These are phyloP conservation scores for Myriangium duriaei DNA, from an alignment of 2,329 filamentous ascomycete species.

Conservation along the genomic window DNA sequence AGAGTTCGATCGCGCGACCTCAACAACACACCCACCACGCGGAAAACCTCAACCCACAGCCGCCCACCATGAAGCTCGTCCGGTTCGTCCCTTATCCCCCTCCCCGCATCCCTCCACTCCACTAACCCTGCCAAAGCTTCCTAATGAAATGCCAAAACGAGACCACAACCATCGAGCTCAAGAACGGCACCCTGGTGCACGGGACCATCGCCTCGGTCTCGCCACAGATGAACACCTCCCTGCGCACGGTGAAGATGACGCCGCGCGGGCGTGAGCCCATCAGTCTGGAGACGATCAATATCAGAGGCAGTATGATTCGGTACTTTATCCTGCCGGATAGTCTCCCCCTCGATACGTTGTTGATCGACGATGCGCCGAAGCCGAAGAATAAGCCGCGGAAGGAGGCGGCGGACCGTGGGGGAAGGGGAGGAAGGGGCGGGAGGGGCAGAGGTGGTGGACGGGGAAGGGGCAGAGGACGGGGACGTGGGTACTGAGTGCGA, in stretches of 20 bases:
- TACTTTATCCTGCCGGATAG: conserved; percentile 96
- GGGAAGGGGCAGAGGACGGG: conserved; percentile 32
- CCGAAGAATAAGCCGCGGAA: conserved; percentile 99
- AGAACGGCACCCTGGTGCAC: conserved; percentile 95
- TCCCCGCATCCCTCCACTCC: conserved; percentile 24
- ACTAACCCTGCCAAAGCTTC: conserved; percentile 52
- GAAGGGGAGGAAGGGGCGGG: conserved; percentile 32
- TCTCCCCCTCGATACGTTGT: conserved; percentile 82
- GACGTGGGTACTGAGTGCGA: conserved; percentile 10
- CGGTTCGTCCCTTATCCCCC: conserved; percentile 42
- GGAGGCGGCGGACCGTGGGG: conserved; percentile 46
- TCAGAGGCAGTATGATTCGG: conserved; percentile 88
- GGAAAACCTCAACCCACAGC: neutral
- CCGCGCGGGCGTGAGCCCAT: conserved; percentile 76
- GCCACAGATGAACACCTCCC: conserved; percentile 95
- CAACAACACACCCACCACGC: neutral
- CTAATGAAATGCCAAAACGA: conserved; percentile 99
- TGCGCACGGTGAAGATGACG: conserved; percentile 96
- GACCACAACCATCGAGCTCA: conserved; percentile 95
- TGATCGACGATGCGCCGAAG: conserved; percentile 94
- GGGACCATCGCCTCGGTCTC: conserved; percentile 95
- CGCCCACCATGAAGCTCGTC: conserved; percentile 81
- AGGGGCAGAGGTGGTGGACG: conserved; percentile 36
- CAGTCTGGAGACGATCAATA: conserved; percentile 86
- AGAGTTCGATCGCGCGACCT: neutral